These are phyloP conservation scores for Malassezia yamatoensis DNA, from an alignment of 1,284 basidiomycete species.

Conservation along the genomic window DNA sequence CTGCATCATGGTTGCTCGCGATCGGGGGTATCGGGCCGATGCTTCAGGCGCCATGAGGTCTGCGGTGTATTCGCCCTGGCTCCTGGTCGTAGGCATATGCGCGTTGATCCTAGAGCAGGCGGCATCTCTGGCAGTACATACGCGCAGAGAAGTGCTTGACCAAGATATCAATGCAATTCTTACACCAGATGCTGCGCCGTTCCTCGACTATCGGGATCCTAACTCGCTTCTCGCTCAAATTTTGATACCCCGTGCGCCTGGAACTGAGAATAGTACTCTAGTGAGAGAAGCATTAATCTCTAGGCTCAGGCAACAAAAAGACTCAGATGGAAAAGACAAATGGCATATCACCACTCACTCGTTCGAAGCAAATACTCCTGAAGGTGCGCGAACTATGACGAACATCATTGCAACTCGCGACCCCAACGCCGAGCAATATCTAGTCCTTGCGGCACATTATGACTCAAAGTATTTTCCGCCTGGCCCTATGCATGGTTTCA, in stretches of 20 bases:
- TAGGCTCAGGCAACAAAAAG: slow-evolving; percentile 22
- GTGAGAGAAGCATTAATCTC: slow-evolving; percentile 28
- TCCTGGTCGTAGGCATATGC: too few relatives aligned
- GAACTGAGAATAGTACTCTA: slow-evolving; percentile 27
- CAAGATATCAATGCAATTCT: background rate
- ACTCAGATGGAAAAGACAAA: slow-evolving; percentile 18
- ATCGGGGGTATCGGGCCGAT: background rate
- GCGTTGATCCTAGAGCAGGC: too few relatives aligned
- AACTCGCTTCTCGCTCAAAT: slow-evolving; percentile 37
- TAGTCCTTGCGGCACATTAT: slow-evolving; percentile 86
- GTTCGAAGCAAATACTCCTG: slow-evolving; percentile 57
- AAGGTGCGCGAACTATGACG: slow-evolving; percentile 68
- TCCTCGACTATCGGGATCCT: slow-evolving; percentile 21
- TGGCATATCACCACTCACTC: slow-evolving; percentile 36
- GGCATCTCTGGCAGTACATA: too few relatives aligned
- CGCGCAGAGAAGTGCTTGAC: too few relatives aligned
- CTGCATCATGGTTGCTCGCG: background rate
- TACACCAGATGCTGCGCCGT: slow-evolving; percentile 18
- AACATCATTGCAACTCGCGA: slow-evolving; percentile 86
- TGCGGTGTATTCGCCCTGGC: background rate
- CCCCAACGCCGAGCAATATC: slow-evolving; percentile 68
- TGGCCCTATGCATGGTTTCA: slow-evolving; percentile 59
- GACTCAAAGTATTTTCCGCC: slow-evolving; percentile 90
- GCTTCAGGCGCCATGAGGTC: background rate
- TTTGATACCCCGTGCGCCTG: slow-evolving; percentile 41